These are phyloP conservation scores for Fragilaria crotonensis DNA, from an alignment of 108 stramenopile genomes.

Conservation along the genomic window DNA sequence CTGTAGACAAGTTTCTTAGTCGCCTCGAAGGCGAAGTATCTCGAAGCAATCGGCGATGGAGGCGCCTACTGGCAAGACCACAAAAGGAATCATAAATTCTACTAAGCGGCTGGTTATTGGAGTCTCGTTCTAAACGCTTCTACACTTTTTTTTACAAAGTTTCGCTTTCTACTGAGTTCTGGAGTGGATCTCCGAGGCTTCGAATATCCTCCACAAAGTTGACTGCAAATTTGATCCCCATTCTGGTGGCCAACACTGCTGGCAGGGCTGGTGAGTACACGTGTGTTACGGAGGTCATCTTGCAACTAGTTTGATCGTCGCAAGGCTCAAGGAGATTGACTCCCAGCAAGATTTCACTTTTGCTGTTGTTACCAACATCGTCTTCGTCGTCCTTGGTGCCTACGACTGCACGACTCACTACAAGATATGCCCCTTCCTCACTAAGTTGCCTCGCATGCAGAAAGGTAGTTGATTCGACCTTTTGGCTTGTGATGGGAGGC, in stretches of 20 bases:
- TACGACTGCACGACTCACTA: constrained; percentile 71
- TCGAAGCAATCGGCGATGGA: constrained; percentile 75
- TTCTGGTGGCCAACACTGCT: constrained; percentile 50
- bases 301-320: constrained; percentile 42
- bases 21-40: constrained; percentile 57
- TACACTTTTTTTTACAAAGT: neutral
- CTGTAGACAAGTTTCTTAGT: constrained; percentile 46
- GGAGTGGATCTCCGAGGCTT: too few species aligned
- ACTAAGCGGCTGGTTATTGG: neutral
- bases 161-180: too few species aligned
- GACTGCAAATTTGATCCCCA: constrained; percentile 71
- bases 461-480: constrained; percentile 57
- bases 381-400: constrained; percentile 12
- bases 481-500: constrained; percentile 56
- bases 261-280: constrained; percentile 71
- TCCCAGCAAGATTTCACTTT: constrained; percentile 77
- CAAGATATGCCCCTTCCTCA: constrained; percentile 51
- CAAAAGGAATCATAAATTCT: neutral
- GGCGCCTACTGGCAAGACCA: constrained; percentile 40
- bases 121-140: neutral
- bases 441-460: constrained; percentile 62
- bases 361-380: constrained; percentile 12
- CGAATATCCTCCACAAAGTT: constrained; percentile 83
- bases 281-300: constrained; percentile 75
- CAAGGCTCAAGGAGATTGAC: constrained; percentile 65